A percentile compares a stretch with the other conserved stretches of the same genome.
Evolutionary conservation across 768 basidiomycete species (phyloP).

Genomic region (Boletus rufocinnamomeus): DNA sequence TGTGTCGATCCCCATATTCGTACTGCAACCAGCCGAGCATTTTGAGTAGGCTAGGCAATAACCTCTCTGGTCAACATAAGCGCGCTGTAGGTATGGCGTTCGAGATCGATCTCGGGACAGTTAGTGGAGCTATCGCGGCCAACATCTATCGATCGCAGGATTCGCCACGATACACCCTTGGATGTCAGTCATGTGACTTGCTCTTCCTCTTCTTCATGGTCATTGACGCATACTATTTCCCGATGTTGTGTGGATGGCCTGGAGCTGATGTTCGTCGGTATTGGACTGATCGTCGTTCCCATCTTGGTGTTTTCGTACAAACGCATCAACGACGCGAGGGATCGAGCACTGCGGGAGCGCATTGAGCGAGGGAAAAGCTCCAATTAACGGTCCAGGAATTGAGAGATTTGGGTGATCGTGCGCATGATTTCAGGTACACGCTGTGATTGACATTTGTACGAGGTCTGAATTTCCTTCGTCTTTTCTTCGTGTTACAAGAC

Average conservation of each 20-base stretch:
- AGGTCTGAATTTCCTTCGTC: background rate
- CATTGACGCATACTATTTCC: background rate
- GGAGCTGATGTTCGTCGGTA: conserved; percentile 68
- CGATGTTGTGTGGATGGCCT: conserved; percentile 46
- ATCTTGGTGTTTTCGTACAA: conserved; percentile 51
- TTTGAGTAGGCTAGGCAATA: conserved; percentile 47
- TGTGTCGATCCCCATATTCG: conserved; percentile 17
- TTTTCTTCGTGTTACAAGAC: background rate
- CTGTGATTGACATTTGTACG: too few relatives aligned
- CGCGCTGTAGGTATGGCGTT: conserved; percentile 69
- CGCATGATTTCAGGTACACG: conserved; percentile 43
- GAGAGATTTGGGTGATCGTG: conserved; percentile 54
- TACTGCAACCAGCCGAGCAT: background rate
- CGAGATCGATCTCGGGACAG: conserved; percentile 54
- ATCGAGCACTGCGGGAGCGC: conserved; percentile 25
- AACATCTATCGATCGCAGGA: conserved; percentile 64
- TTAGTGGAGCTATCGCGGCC: conserved; percentile 61
- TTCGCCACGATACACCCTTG: conserved; percentile 58
- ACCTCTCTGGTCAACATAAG: conserved; percentile 62
- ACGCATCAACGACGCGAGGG: conserved; percentile 57
- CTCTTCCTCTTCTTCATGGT: too few relatives aligned
- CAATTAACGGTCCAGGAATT: conserved; percentile 19
- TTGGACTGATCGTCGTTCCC: conserved; percentile 57
- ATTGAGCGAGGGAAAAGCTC: conserved; percentile 21
- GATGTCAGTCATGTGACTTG: conserved; percentile 50